phyloP scores from a whole-genome alignment of 768 basidiomycete genomes.

The Floccularia luteovirens region DNA sequence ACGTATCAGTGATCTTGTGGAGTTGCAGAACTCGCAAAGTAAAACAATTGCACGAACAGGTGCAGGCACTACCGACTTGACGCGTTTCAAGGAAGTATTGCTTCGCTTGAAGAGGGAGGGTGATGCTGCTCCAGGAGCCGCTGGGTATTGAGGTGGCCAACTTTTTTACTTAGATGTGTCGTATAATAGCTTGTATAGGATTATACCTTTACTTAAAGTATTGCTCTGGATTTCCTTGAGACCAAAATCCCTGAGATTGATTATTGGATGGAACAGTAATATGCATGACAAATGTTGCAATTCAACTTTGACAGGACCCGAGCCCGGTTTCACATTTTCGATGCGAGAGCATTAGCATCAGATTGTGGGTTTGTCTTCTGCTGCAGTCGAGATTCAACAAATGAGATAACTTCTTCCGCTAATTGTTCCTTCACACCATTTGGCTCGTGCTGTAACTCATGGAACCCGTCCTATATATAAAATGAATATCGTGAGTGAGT shows the following conservation, averaged over 20 bases:
- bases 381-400: constrained; percentile 22
- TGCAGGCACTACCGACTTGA: constrained; percentile 81
- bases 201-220: too few species aligned
- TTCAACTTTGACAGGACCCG: too few species aligned
- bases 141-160: constrained; percentile 59
- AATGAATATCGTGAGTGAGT: constrained; percentile 1
- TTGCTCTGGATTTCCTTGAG: too few species aligned
- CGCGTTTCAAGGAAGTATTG: constrained; percentile 89
- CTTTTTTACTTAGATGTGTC: neutral
- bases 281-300: too few species aligned
- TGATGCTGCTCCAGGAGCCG: constrained; percentile 85
- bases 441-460: constrained; percentile 72
- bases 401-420: constrained; percentile 44
- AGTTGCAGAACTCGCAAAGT: constrained; percentile 94
- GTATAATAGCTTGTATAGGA: neutral
- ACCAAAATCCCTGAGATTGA: too few species aligned
- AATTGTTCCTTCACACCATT: constrained; percentile 59
- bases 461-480: constrained; percentile 53
- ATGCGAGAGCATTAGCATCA: neutral
- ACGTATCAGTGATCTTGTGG: constrained; percentile 79
- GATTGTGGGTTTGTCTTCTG: neutral
- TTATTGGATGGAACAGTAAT: too few species aligned
- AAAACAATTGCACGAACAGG: constrained; percentile 89
- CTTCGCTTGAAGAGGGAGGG: constrained; percentile 87
- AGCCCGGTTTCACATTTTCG: too few species aligned